Percentiles rank a stretch among this genome's conserved stretches.
Evolutionary conservation across 345 rosid species (phyloP).

Genomic region (Euphorbia tirucalli): DNA sequence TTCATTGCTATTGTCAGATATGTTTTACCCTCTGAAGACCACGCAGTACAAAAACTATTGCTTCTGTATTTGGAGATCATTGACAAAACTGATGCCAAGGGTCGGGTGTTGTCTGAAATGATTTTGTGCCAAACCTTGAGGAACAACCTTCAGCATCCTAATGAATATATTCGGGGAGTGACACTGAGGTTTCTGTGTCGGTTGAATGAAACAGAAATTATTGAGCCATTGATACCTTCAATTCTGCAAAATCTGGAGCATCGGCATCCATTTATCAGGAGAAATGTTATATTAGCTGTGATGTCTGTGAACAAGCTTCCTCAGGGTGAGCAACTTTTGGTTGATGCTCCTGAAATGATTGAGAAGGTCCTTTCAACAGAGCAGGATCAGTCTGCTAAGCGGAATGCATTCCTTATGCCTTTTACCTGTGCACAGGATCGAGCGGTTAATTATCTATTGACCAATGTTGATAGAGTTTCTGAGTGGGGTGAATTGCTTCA

Average conservation of each 20-base stretch:
- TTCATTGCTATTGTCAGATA: conserved; percentile 91
- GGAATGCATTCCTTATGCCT: conserved; percentile 77
- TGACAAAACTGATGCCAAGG: conserved; percentile 82
- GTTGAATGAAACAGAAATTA: conserved; percentile 59
- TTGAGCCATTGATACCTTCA: conserved; percentile 74
- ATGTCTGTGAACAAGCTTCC: conserved; percentile 75
- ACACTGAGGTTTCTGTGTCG: conserved; percentile 75
- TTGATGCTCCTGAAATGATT: conserved; percentile 75
- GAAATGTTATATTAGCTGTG: conserved; percentile 68
- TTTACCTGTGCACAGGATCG: conserved; percentile 68
- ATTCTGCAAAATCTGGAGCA: conserved; percentile 67
- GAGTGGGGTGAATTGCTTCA: conserved; percentile 75
- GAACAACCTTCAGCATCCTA: conserved; percentile 96
- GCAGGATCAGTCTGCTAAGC: conserved; percentile 70
- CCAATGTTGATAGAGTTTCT: conserved; percentile 60
- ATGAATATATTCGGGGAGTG: conserved; percentile 90
- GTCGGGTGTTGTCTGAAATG: conserved; percentile 88
- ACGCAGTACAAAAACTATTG: conserved; percentile 82
- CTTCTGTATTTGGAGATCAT: conserved; percentile 84
- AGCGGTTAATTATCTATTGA: conserved; percentile 58
- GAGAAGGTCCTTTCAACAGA: conserved; percentile 64
- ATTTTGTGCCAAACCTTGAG: conserved; percentile 86
- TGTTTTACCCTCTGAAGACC: conserved; percentile 90
- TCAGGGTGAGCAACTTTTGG: conserved; percentile 66
- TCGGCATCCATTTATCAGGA: conserved; percentile 65